phyloP scores from a whole-genome alignment of 2,329 filamentous ascomycete genomes.

The Podosphaera leucotricha region DNA sequence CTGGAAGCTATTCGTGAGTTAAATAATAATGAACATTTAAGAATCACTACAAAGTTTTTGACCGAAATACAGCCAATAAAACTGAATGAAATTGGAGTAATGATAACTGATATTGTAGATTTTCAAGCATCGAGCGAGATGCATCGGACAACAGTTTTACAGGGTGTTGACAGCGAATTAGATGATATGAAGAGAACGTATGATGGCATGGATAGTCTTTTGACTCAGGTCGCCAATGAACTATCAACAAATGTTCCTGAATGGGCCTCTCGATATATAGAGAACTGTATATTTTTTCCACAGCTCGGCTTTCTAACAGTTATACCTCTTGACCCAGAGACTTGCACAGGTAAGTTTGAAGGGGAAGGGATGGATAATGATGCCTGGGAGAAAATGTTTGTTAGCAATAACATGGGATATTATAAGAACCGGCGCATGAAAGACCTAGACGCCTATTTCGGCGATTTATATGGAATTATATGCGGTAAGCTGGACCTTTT shows the following conservation, averaged over 20 bases:
- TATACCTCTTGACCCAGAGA: slow-evolving; percentile 36
- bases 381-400: slow-evolving; percentile 58
- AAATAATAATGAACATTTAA: slow-evolving; percentile 25
- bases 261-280: slow-evolving; percentile 26
- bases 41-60: slow-evolving; percentile 32
- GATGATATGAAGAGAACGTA: slow-evolving; percentile 60
- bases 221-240: slow-evolving; percentile 42
- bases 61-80: slow-evolving; percentile 32
- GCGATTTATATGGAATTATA: slow-evolving; percentile 68
- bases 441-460: slow-evolving; percentile 58
- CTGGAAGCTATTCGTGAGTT: slow-evolving; percentile 37
- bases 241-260: slow-evolving; percentile 39
- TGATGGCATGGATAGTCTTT: slow-evolving; percentile 49
- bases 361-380: slow-evolving; percentile 32
- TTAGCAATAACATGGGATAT: slow-evolving; percentile 45
- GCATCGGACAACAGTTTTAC: slow-evolving; percentile 46
- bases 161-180: slow-evolving; percentile 47
- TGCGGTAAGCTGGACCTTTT: slow-evolving; percentile 30
- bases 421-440: slow-evolving; percentile 72
- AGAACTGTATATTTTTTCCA: slow-evolving; percentile 72
- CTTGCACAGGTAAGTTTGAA: slow-evolving; percentile 35
- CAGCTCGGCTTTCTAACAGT: slow-evolving; percentile 77
- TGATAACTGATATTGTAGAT: slow-evolving; percentile 54
- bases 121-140: slow-evolving; percentile 49
- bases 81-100: slow-evolving; percentile 41